phyloP scores from a whole-genome alignment of 2,329 filamentous ascomycete genomes.

The Arthrobotrys iridis region DNA sequence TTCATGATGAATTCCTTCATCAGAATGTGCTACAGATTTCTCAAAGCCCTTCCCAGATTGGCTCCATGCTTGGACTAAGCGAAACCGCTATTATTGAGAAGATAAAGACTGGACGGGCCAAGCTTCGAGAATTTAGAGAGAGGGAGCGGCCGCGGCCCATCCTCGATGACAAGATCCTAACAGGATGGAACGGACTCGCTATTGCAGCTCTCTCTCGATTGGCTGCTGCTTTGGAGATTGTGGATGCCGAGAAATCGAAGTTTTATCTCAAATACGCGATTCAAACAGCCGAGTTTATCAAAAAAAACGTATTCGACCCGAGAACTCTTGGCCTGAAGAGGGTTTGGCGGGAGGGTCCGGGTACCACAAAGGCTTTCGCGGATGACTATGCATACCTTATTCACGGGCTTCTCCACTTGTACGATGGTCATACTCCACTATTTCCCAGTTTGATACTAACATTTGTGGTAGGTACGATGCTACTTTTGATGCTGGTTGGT shows the following conservation, averaged over 20 bases:
- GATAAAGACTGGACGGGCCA: conserved; percentile 73
- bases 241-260: conserved; percentile 69
- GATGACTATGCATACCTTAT: conserved; percentile 95
- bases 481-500: conserved; percentile 77
- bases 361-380: conserved; percentile 78
- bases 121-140: conserved; percentile 76
- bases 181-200: conserved; percentile 87
- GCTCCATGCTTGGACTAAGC: conserved; percentile 77
- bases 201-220: conserved; percentile 83
- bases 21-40: conserved; percentile 85
- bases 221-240: conserved; percentile 72
- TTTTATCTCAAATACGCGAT: conserved; percentile 74
- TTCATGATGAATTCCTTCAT: conserved; percentile 92
- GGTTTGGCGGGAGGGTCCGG: conserved; percentile 75
- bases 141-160: conserved; percentile 78
- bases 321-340: conserved; percentile 73
- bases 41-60: conserved; percentile 74
- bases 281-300: conserved; percentile 77
- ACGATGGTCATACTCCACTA: conserved; percentile 3
- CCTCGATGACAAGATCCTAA: conserved; percentile 87
- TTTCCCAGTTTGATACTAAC: not conserved
- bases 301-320: conserved; percentile 75
- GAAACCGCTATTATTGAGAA: conserved; percentile 75
- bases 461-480: conserved; percentile 68
- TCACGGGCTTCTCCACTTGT: conserved; percentile 82